Evolutionary conservation across 352 stramenopile species (phyloP).

Genomic region (Globisporangium cederbergense): DNA sequence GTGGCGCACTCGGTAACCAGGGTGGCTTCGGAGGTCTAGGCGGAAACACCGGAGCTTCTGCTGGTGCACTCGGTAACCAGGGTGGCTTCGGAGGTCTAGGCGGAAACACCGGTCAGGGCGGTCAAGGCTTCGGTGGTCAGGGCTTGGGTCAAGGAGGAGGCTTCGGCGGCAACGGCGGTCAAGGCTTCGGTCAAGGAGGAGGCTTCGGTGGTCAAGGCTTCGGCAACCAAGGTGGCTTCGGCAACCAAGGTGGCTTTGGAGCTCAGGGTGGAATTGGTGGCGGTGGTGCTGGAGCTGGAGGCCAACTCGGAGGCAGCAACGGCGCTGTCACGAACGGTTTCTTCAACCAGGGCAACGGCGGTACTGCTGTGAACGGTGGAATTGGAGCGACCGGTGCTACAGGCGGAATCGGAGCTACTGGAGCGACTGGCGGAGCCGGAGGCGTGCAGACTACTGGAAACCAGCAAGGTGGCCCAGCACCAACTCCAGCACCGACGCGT

Average conservation of each 20-base stretch:
- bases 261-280: not conserved
- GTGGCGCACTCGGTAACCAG: not conserved
- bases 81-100: not conserved
- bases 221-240: not conserved
- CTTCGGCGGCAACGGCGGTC: too few species aligned
- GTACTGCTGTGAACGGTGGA: not conserved
- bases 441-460: not conserved
- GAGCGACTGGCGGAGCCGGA: not conserved
- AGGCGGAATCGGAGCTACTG: not conserved
- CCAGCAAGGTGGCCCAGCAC: not conserved
- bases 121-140: too few species aligned
- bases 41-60: too few species aligned
- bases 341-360: slow-evolving; percentile 1
- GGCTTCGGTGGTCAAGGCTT: slow-evolving; percentile 2
- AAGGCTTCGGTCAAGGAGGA: too few species aligned
- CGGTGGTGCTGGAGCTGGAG: not conserved
- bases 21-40: not conserved
- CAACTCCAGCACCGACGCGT: slow-evolving; percentile 9
- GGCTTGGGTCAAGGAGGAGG: too few species aligned
- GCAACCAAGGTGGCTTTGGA: not conserved
- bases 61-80: not conserved
- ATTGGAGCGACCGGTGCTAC: not conserved
- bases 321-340: not conserved
- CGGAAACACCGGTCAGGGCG: too few species aligned
- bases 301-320: not conserved